phyloP scores from a whole-genome alignment of 345 rosid species.

The Bretschneidera sinensis region DNA sequence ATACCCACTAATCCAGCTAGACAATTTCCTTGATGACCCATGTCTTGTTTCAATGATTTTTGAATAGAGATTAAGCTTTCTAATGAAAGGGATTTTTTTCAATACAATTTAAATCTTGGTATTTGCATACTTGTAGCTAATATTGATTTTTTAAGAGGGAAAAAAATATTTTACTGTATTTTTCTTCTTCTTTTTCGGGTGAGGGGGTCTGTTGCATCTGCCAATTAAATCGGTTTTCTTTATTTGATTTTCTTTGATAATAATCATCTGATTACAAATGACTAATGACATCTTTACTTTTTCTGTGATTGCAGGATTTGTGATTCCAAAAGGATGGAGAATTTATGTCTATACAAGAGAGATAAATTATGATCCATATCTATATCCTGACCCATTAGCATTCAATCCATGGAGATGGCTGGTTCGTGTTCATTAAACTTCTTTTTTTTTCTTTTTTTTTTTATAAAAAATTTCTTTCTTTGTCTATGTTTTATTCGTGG shows the following conservation, averaged over 20 bases:
- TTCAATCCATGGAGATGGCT: conserved; percentile 99
- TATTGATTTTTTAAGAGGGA: background rate
- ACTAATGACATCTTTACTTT: background rate
- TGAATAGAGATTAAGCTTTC: conserved; percentile 25
- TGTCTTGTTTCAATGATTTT: conserved; percentile 32
- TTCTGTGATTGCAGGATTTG: conserved; percentile 43
- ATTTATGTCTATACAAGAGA: conserved; percentile 89
- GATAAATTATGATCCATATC: conserved; percentile 58
- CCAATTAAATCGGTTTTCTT: too few relatives aligned
- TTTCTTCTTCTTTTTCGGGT: background rate
- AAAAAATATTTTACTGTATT: too few relatives aligned
- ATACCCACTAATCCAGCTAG: conserved; percentile 63
- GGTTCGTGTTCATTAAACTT: conserved; percentile 24
- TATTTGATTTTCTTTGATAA: background rate
- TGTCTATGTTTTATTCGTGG: background rate
- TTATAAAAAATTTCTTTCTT: conserved; percentile 12
- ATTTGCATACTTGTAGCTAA: background rate
- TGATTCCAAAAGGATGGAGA: conserved; percentile 91
- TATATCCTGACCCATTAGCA: conserved; percentile 60
- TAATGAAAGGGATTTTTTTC: conserved; percentile 10
- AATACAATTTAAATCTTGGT: background rate
- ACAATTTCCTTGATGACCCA: conserved; percentile 41
- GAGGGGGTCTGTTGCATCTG: background rate
- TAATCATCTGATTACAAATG: background rate
- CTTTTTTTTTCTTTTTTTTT: background rate